Evolutionary conservation across 2,329 filamentous ascomycete species (phyloP).

Genomic region (Hymenoscyphus fraxineus): DNA sequence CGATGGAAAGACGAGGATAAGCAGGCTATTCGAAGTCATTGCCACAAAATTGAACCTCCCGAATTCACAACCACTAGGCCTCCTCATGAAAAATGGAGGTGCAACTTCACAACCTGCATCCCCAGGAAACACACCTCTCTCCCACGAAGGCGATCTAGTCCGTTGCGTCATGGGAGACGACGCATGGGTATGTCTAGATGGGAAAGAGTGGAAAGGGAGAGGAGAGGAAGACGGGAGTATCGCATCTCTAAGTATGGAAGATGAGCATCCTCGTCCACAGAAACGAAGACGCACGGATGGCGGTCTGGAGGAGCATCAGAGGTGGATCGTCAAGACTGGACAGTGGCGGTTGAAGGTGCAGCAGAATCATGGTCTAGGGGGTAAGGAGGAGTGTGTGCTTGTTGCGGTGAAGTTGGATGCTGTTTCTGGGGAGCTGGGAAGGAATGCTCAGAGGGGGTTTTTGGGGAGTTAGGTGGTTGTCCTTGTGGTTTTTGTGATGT

Average conservation of each 20-base stretch:
- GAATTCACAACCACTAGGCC: conserved; percentile 56
- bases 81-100: conserved; percentile 64
- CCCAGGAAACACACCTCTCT: conserved; percentile 66
- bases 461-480: conserved; percentile 4
- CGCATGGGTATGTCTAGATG: conserved; percentile 57
- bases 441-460: conserved; percentile 65
- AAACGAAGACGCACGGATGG: conserved; percentile 15
- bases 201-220: conserved; percentile 34
- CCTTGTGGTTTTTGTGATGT: neutral
- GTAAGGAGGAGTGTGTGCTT: conserved; percentile 70
- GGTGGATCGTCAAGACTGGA: conserved; percentile 63
- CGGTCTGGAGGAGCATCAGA: conserved; percentile 21
- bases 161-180: conserved; percentile 60
- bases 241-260: conserved; percentile 14
- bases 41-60: conserved; percentile 73
- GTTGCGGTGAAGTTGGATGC: conserved; percentile 75
- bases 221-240: conserved; percentile 11
- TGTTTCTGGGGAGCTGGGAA: conserved; percentile 58
- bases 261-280: conserved; percentile 10
- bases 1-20: conserved; percentile 65
- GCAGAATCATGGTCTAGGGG: conserved; percentile 43
- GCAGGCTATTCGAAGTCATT: conserved; percentile 75
- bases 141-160: conserved; percentile 58
- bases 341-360: conserved; percentile 72
- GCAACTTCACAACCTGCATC: conserved; percentile 58